These are phyloP conservation scores for Saturnispora ahearnii DNA, from an alignment of 805 yeast genomes.

Conservation along the genomic window DNA sequence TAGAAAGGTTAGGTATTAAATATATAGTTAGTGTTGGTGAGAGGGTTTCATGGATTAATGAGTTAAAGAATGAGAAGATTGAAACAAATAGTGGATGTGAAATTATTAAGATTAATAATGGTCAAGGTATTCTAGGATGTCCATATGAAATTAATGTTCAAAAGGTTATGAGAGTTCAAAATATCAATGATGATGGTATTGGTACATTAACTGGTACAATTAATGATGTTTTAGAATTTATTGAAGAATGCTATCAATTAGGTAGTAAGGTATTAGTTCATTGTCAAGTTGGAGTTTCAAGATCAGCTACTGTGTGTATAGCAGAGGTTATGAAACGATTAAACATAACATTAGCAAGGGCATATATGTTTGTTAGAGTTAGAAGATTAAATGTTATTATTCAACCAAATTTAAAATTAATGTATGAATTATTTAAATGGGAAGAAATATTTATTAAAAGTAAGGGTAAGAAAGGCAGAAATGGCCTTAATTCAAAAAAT, in stretches of 20 bases:
- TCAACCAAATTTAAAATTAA: slow-evolving; percentile 85
- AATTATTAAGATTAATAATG: slow-evolving; percentile 17
- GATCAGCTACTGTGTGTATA: slow-evolving; percentile 92
- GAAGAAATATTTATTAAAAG: slow-evolving; percentile 33
- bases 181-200: slow-evolving; percentile 85
- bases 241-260: slow-evolving; percentile 42
- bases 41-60: slow-evolving; percentile 50
- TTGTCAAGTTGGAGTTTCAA: slow-evolving; percentile 91
- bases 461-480: slow-evolving; percentile 7
- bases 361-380: slow-evolving; percentile 84
- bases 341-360: slow-evolving; percentile 57
- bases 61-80: slow-evolving; percentile 13
- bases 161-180: slow-evolving; percentile 53
- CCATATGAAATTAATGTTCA: slow-evolving; percentile 27
- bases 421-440: slow-evolving; percentile 81
- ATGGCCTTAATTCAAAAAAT: neutral
- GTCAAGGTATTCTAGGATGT: slow-evolving; percentile 13
- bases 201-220: slow-evolving; percentile 61
- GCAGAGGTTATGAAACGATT: slow-evolving; percentile 87
- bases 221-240: slow-evolving; percentile 54
- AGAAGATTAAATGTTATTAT: slow-evolving; percentile 84
- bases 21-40: slow-evolving; percentile 87
- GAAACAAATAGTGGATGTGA: slow-evolving; percentile 22
- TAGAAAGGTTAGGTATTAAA: slow-evolving; percentile 56
- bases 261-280: slow-evolving; percentile 64